A percentile compares a stretch with the other conserved stretches of the same genome.
These are phyloP conservation scores for Linaria vulgaris DNA, from an alignment of 257 asterid genomes.

Conservation along the genomic window DNA sequence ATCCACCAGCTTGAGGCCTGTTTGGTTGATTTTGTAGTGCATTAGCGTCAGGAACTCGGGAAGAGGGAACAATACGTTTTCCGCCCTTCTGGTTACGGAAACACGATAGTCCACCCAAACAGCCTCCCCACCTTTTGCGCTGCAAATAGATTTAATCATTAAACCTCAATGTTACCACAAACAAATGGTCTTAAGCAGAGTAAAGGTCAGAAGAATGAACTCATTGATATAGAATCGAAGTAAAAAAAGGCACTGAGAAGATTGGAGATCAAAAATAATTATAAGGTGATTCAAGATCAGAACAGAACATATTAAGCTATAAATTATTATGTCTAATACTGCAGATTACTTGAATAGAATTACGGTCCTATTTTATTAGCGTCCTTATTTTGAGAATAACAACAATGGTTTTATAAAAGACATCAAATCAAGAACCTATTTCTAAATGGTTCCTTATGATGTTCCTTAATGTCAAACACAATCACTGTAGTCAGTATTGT, in stretches of 20 bases:
- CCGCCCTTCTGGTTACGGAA: slow-evolving; percentile 86
- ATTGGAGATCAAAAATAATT: not conserved
- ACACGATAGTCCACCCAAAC: slow-evolving; percentile 84
- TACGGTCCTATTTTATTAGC: not conserved
- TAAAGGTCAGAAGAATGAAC: not conserved
- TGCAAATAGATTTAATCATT: slow-evolving; percentile 36
- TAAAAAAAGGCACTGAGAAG: slow-evolving; percentile 16
- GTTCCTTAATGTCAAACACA: slow-evolving; percentile 7
- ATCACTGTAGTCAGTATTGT: not conserved
- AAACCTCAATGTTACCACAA: not conserved
- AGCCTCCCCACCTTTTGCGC: slow-evolving; percentile 87
- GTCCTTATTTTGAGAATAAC: not conserved
- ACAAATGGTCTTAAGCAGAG: not conserved
- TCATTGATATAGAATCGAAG: slow-evolving; percentile 23
- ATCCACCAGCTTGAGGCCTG: slow-evolving; percentile 63
- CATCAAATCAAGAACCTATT: not conserved
- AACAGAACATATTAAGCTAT: not conserved
- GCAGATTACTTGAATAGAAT: not conserved
- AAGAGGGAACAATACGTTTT: slow-evolving; percentile 85
- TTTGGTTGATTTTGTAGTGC: slow-evolving; percentile 57
- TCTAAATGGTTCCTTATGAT: slow-evolving; percentile 6
- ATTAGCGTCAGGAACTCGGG: slow-evolving; percentile 73
- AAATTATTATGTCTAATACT: not conserved
- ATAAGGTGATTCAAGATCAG: slow-evolving; percentile 14
- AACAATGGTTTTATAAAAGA: not conserved